phyloP scores from a whole-genome alignment of 2,329 filamentous ascomycete species.

The Septoria petroselini region DNA sequence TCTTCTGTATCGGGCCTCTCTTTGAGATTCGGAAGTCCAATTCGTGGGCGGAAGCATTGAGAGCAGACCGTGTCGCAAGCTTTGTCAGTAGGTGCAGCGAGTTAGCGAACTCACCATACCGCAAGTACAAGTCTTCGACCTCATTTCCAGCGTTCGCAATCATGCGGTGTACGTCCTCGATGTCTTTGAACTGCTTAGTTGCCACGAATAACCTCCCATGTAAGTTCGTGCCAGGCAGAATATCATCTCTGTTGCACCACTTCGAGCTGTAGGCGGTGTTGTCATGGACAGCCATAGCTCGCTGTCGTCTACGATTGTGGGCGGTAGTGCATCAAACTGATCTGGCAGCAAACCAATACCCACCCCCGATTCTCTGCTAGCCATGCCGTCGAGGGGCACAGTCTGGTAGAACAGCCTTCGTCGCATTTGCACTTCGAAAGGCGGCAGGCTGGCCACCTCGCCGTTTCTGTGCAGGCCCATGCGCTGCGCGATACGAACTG shows the following conservation, averaged over 20 bases:
- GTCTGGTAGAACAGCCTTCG: slow-evolving; percentile 63
- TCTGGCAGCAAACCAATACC: slow-evolving; percentile 30
- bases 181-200: slow-evolving; percentile 19
- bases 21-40: slow-evolving; percentile 45
- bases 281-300: slow-evolving; percentile 45
- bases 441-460: slow-evolving; percentile 48
- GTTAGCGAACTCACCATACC: slow-evolving; percentile 46
- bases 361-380: slow-evolving; percentile 34
- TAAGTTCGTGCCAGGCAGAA: slow-evolving; percentile 46
- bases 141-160: slow-evolving; percentile 44
- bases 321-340: slow-evolving; percentile 34
- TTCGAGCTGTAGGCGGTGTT: slow-evolving; percentile 45
- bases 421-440: slow-evolving; percentile 59
- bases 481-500: slow-evolving; percentile 2
- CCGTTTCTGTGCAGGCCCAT: slow-evolving; percentile 48
- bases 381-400: slow-evolving; percentile 53
- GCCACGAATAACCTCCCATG: slow-evolving; percentile 42
- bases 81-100: slow-evolving; percentile 47
- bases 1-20: slow-evolving; percentile 32
- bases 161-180: slow-evolving; percentile 22
- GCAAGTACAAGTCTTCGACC: slow-evolving; percentile 45
- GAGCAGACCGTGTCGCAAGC: slow-evolving; percentile 45
- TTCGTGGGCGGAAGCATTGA: slow-evolving; percentile 45
- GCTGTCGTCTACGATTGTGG: slow-evolving; percentile 38
- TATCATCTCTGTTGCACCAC: slow-evolving; percentile 55